Evolutionary conservation across 2,329 filamentous ascomycete genomes (phyloP).

Genomic region (Chalaropsis ovoidea): DNA sequence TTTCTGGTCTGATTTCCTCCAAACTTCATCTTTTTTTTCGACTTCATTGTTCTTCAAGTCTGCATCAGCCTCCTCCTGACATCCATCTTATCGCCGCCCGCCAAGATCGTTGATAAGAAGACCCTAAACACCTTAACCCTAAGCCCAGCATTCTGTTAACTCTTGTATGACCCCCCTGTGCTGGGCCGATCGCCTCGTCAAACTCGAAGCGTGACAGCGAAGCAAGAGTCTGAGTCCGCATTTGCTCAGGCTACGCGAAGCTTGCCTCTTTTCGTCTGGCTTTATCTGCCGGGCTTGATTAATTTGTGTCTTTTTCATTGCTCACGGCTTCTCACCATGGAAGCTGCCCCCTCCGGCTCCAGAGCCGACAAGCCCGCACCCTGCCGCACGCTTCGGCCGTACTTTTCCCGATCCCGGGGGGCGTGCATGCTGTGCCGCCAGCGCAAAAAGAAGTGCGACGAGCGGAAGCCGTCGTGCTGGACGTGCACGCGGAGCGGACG

Average conservation of each 20-base stretch:
- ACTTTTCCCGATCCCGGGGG: constrained; percentile 25
- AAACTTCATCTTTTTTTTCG: too few relatives aligned
- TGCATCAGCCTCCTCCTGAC: too few relatives aligned
- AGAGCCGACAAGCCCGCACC: constrained; percentile 17
- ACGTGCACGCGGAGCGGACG: constrained; percentile 24
- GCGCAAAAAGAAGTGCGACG: constrained; percentile 33
- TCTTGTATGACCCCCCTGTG: too few relatives aligned
- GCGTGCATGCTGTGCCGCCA: constrained; percentile 32
- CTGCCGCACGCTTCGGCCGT: constrained; percentile 23
- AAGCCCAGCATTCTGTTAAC: too few relatives aligned
- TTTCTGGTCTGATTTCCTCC: not conserved
- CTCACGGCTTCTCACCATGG: constrained; percentile 1
- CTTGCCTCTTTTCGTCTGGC: not conserved
- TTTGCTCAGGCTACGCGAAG: not conserved
- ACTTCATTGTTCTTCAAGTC: too few relatives aligned
- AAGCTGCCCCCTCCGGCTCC: not conserved
- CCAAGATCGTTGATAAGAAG: too few relatives aligned
- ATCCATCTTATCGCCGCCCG: too few relatives aligned
- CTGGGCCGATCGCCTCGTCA: too few relatives aligned
- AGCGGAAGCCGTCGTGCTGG: constrained; percentile 29
- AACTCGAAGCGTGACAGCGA: too few relatives aligned
- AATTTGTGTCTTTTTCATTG: not conserved
- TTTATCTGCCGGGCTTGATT: not conserved
- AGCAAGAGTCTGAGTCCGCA: too few relatives aligned
- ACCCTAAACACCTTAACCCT: too few relatives aligned